These are phyloP conservation scores for Fonsecaea pugnacius DNA, from an alignment of 2,329 filamentous ascomycete species.

Conservation along the genomic window DNA sequence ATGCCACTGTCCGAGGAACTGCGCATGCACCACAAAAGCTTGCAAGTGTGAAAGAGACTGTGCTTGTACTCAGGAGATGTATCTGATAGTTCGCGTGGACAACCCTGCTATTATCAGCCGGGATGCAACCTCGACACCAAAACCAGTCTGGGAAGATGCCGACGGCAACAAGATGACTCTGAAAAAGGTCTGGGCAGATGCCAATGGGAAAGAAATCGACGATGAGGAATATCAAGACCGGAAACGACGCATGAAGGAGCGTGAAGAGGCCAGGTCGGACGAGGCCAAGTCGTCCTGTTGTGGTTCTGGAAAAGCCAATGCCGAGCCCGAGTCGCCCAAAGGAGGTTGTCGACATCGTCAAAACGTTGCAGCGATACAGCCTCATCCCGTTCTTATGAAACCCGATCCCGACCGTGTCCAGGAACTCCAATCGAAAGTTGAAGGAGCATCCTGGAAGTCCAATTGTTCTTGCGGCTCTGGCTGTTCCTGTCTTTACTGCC, in stretches of 20 bases:
- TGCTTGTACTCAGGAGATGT: conserved; percentile 35
- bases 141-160: conserved; percentile 34
- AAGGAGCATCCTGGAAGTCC: conserved; percentile 21
- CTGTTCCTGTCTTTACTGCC: conserved; percentile 38
- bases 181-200: conserved; percentile 35
- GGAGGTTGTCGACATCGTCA: conserved; percentile 35
- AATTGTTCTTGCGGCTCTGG: conserved; percentile 36
- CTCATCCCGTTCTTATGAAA: conserved; percentile 9
- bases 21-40: conserved; percentile 35
- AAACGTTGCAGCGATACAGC: conserved; percentile 24
- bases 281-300: conserved; percentile 29
- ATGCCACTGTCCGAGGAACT: conserved; percentile 35
- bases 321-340: conserved; percentile 22
- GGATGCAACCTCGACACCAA: conserved; percentile 31
- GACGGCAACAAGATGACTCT: conserved; percentile 34
- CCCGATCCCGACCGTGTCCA: conserved; percentile 7
- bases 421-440: not conserved
- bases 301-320: conserved; percentile 21
- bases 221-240: conserved; percentile 31
- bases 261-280: conserved; percentile 26
- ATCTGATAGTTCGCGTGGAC: conserved; percentile 32
- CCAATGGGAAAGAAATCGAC: conserved; percentile 34
- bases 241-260: conserved; percentile 30
- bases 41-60: conserved; percentile 36
- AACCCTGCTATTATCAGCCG: conserved; percentile 23